Conservation (phyloP, 306 rosid genomes). For the Lupinus albus region DNA sequence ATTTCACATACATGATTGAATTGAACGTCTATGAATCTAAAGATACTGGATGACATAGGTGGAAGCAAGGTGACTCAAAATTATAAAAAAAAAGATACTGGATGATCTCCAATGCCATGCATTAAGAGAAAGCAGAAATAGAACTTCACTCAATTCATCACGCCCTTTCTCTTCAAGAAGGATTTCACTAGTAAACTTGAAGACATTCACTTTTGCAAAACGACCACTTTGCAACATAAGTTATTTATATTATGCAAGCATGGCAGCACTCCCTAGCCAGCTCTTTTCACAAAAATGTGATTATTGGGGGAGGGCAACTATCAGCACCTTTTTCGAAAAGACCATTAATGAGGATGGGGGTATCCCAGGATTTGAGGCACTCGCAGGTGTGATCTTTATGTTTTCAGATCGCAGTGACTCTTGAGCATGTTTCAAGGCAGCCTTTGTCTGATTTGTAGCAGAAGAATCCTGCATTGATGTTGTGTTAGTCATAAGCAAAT, state of each 20-base stretch:
- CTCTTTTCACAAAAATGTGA: conserved; percentile 26
- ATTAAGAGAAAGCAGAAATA: conserved; percentile 17
- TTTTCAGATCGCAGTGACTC: conserved; percentile 69
- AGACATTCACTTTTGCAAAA: conserved; percentile 24
- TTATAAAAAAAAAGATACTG: neutral
- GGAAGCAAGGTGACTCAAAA: conserved; percentile 6
- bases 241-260: conserved; percentile 12
- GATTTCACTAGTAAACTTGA: conserved; percentile 12
- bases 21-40: conserved; percentile 2
- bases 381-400: conserved; percentile 60
- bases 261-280: conserved; percentile 13
- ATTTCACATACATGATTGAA: conserved; percentile 11
- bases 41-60: neutral
- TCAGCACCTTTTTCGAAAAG: conserved; percentile 68
- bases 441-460: conserved; percentile 62
- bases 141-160: conserved; percentile 22
- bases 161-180: conserved; percentile 1
- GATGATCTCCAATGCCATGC: conserved; percentile 8
- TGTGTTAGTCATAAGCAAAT: conserved; percentile 33
- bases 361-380: conserved; percentile 86
- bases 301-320: conserved; percentile 1
- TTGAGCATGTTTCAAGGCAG: conserved; percentile 70
- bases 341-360: conserved; percentile 93
- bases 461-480: conserved; percentile 66
- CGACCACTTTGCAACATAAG: neutral